phyloP scores from a whole-genome alignment of 108 stramenopile species.

The Pseudonitzschia multiseries region DNA sequence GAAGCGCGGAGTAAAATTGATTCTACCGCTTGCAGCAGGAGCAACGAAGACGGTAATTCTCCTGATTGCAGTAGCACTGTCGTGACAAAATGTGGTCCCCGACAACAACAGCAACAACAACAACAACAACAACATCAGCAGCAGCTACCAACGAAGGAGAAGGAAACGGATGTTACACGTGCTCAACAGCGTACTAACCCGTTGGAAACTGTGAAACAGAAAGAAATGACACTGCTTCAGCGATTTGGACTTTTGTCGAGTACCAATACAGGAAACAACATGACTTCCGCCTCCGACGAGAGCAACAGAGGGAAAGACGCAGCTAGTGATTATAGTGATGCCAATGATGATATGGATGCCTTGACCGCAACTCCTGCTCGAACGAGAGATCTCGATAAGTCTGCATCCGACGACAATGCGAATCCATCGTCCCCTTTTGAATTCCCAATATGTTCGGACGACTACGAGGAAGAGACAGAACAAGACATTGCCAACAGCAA shows the following conservation, averaged over 20 bases:
- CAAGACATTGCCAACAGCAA: neutral
- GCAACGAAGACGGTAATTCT: no score
- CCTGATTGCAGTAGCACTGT: no score
- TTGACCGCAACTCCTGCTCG: neutral
- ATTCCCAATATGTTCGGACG: neutral
- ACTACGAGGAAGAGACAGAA: conserved; percentile 4
- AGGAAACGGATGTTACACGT: neutral
- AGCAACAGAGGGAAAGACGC: neutral
- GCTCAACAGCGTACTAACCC: neutral
- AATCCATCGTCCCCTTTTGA: neutral
- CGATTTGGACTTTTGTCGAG: conserved; percentile 22
- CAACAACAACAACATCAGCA: no score
- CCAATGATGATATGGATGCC: neutral
- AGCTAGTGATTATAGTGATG: neutral
- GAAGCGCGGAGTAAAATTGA: no score
- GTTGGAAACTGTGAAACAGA: neutral
- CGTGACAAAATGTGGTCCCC: no score
- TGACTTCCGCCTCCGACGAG: neutral
- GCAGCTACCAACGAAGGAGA: neutral
- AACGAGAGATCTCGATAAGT: neutral
- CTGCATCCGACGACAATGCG: neutral
- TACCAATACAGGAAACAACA: neutral
- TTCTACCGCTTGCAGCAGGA: no score
- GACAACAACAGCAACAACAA: no score
- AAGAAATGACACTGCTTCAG: conserved; percentile 20